Conservation (phyloP, 2,329 filamentous ascomycete genomes). For the Grosmannia clavigera region DNA sequence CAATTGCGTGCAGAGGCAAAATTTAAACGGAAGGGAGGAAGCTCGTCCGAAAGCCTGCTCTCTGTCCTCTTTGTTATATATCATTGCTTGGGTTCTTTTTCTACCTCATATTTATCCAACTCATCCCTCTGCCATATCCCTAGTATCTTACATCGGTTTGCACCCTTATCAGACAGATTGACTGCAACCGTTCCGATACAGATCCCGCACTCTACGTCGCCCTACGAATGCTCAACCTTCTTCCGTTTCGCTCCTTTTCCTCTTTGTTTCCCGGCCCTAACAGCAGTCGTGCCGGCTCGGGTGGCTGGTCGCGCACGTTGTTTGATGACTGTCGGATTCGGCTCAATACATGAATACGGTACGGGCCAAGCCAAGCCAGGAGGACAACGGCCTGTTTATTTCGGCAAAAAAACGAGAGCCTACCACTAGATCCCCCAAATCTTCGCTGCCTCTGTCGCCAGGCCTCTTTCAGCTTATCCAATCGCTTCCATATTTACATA, state of each 20-base stretch:
- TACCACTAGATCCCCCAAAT: not conserved
- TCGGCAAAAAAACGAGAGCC: not conserved
- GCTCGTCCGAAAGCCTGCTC: not conserved
- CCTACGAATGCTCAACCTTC: not conserved
- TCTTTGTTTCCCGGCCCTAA: not conserved
- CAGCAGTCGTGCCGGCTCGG: not conserved
- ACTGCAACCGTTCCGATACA: not conserved
- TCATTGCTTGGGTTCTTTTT: not conserved
- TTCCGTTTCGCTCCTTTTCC: not conserved
- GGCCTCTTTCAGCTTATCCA: not conserved
- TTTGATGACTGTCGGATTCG: not conserved
- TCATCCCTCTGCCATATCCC: not conserved
- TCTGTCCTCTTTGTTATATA: not conserved
- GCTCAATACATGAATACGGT: not conserved
- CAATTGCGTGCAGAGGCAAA: not conserved
- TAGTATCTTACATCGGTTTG: not conserved
- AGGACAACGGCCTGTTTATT: not conserved
- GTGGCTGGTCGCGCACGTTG: not conserved
- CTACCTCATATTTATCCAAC: not conserved
- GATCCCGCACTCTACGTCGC: not conserved
- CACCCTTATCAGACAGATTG: not conserved
- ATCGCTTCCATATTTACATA: not conserved
- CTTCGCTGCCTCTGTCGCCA: not conserved
- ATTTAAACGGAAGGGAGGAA: not conserved
- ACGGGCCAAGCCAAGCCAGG: not conserved